A percentile compares a stretch with the other conserved stretches of the same genome.
phyloP scores from a whole-genome alignment of 768 basidiomycete genomes.

The Phanerochaete carnosa region DNA sequence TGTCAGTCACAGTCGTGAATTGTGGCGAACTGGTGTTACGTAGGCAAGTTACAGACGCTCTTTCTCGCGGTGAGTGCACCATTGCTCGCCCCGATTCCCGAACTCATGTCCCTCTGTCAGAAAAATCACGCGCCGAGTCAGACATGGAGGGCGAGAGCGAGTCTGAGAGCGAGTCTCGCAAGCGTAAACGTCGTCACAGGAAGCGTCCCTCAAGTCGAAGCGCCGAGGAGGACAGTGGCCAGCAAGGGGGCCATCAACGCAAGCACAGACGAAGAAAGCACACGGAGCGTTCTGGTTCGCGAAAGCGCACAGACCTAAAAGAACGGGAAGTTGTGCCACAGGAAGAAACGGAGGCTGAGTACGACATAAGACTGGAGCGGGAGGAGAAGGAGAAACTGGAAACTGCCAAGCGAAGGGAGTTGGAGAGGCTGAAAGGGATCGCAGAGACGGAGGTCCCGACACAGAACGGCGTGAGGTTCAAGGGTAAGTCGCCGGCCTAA shows the following conservation, averaged over 20 bases:
- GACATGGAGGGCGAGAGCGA: conserved; percentile 9
- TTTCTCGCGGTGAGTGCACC: not conserved
- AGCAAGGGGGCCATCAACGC: conserved; percentile 15
- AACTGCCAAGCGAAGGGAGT: conserved; percentile 41
- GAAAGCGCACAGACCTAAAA: conserved; percentile 7
- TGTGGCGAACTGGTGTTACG: conserved; percentile 85
- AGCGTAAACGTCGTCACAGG: conserved; percentile 11
- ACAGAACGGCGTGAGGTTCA: conserved; percentile 57
- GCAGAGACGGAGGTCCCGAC: conserved; percentile 26
- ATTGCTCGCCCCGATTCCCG: not conserved
- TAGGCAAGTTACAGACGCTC: conserved; percentile 29
- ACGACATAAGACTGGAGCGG: conserved; percentile 63
- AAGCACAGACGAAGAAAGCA: conserved; percentile 27
- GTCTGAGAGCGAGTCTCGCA: not conserved
- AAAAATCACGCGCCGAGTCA: not conserved
- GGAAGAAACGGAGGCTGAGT: conserved; percentile 69
- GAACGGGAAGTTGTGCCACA: conserved; percentile 14
- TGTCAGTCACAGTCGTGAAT: conserved; percentile 65
- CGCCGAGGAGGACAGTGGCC: conserved; percentile 18
- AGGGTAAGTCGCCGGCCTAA: conserved; percentile 39
- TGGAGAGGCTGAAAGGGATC: conserved; percentile 48
- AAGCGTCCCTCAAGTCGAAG: conserved; percentile 13
- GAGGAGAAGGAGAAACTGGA: conserved; percentile 62
- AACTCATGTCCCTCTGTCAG: not conserved
- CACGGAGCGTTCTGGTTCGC: conserved; percentile 10